Base-by-base conservation (phyloP, 148 eudicot genomes). In the Silene uniflora region DNA sequence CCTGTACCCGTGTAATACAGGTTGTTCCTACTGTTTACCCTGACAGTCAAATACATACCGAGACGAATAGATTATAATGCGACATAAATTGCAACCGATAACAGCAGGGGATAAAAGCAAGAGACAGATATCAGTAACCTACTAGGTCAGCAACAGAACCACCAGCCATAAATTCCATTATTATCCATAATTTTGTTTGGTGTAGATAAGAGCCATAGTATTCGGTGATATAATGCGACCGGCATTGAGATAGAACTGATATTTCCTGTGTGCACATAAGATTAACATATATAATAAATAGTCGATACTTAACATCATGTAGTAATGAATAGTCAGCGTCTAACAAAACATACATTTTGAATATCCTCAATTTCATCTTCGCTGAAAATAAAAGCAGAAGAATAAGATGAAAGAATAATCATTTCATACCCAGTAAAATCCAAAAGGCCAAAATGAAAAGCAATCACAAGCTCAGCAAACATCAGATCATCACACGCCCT, bases 161-260 rank as follows among this genome's bases (percentile, higher is more conserved):
- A 78, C 98, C 98, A 77, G 98, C 97, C 98, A 94, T 94, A 86
- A 89, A 94, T 80, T 94, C 98, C 98, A 94, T 94, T 79, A 91
- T 87, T 75, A 94, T 94, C 94, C 92, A 91, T 58, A 94, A 82
- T 83, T 90, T 94, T 63, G 98, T 90, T 86, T 94, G 95, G 62
- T 94, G 90, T 62, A 94, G 89, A 76, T 86, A 87, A 63, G 98
- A 94, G 39, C 93, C 90, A 81, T 94, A 94, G 77, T 94, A 94
- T 78, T 94, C 98, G 1, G 98, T 94, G 75, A 94, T 94, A 85
- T 94, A 91, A 44, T 85, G 91, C 54, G 98, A 94, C 47, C 95
- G 91, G 76, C 98, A 94, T 84, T 91, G 95, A 47, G 92, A 89
- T 56, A 94, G 81, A 74, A 94, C 98, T 76, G 97, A 90, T 70